Evolutionary conservation across 73 alveolate genomes (phyloP), one percentile per base, ranked within the genome.

Genomic region (Paramecium caudatum): DNA sequence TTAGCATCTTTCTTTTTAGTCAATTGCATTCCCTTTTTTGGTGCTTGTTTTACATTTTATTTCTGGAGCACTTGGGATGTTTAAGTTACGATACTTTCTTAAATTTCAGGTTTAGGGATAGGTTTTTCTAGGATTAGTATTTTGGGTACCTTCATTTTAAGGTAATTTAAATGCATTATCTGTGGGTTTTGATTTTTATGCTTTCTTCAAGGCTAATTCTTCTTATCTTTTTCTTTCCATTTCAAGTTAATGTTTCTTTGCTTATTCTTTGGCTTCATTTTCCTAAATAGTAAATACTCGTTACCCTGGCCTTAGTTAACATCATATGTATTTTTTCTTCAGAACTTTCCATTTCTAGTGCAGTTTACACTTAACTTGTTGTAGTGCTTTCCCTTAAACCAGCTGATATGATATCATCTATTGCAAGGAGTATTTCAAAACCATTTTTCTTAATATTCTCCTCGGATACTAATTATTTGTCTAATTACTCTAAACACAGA

Each of bases 331-430:
- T 84, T 85, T 96, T 96, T 74, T 98, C 99, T 68, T 98, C 99
- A 43, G 98, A 92, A 39, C 98, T 91, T 78, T 98, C 99, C 99
- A 98, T 98, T 82, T 96, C 98, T 12, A 96, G 70, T 70, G 94
- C 98, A 78, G 98, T 93, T 61, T 96, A 95, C 5, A 98, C 78
- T 91, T 98, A 97, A 1, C 96, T 70, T 90, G 97, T 90, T 19
- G 98, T 96, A 46, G 97, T 96, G 15, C 97, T 83, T 90, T 98
- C 99, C 65, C 99, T 90, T 63, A 97, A 95, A 27, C 99, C 99
- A 82, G 92, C 88, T 69, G 97, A 63, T 25, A 97, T 97, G 30
- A 98, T 96, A 95, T 98, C 99, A 91, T 98, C 99, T 61, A 98
- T 93, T 34, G 98, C 95, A 17, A 97, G 86, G 84, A 96, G 93